Conservation (phyloP, 169 alveolate genomes). For the Plasmodium falciparum region DNA sequence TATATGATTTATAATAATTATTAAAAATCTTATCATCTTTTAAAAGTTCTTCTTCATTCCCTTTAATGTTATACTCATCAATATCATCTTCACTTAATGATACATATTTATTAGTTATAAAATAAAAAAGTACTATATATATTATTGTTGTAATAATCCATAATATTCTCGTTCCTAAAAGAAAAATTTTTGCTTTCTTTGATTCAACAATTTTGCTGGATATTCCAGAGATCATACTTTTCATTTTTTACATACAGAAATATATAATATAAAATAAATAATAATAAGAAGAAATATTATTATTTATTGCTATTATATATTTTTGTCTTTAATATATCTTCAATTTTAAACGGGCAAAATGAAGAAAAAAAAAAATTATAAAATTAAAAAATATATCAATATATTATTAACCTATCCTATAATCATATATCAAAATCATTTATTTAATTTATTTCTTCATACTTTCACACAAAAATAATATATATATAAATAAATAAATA, state of each 20-base stretch:
- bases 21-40: constrained; percentile 32
- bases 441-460: no score
- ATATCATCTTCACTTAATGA: constrained; percentile 25
- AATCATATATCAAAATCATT: no score
- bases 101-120: constrained; percentile 4
- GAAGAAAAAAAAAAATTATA: no score
- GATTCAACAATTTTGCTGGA: background rate
- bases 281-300: no score
- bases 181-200: constrained; percentile 5
- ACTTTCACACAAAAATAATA: no score
- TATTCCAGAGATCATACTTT: background rate
- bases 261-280: no score
- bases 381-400: no score
- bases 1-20: constrained; percentile 52
- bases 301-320: no score
- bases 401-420: no score
- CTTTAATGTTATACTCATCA: constrained; percentile 2
- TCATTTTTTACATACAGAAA: background rate
- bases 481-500: no score
- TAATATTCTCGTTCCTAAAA: constrained; percentile 19
- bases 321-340: no score
- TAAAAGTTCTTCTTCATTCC: constrained; percentile 8
- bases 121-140: constrained; percentile 25
- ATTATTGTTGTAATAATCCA: constrained; percentile 19
- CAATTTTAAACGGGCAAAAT: no score